Conservation (phyloP, 148 eudicot genomes). For the Chenopodium formosanum region DNA sequence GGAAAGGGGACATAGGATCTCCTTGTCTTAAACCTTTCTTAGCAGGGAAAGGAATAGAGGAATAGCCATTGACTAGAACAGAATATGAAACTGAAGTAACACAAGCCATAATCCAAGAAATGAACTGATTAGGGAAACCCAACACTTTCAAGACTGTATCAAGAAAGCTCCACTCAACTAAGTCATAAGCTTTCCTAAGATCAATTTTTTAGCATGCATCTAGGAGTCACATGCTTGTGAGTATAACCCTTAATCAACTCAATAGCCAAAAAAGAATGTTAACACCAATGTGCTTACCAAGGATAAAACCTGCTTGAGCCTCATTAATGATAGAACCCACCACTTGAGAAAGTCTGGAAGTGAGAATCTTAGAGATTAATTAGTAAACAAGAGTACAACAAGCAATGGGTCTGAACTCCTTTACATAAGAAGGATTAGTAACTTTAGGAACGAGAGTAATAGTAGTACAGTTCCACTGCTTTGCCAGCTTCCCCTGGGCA, state of each 20-base stretch:
- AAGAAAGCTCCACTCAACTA: not conserved
- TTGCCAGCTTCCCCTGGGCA: too few species aligned
- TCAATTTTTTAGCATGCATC: not conserved
- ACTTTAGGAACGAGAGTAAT: too few species aligned
- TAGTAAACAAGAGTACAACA: too few species aligned
- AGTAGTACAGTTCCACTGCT: too few species aligned
- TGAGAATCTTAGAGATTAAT: too few species aligned
- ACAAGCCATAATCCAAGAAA: not conserved
- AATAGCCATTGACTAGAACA: not conserved
- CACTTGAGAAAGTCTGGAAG: not conserved
- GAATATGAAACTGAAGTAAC: not conserved
- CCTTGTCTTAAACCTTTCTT: not conserved
- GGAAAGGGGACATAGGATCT: too few species aligned
- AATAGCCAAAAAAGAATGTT: not conserved
- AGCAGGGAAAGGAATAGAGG: not conserved
- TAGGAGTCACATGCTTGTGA: not conserved
- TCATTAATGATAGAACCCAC: not conserved
- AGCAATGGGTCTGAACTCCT: too few species aligned
- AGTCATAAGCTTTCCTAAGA: not conserved
- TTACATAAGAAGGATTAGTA: too few species aligned
- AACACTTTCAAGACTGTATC: not conserved
- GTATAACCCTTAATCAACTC: too few species aligned
- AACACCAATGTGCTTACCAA: not conserved
- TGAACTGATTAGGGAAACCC: not conserved
- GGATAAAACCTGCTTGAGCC: not conserved